Evolutionary conservation across 257 asterid genomes (phyloP).

Genomic region (Salvia miltiorrhiza): DNA sequence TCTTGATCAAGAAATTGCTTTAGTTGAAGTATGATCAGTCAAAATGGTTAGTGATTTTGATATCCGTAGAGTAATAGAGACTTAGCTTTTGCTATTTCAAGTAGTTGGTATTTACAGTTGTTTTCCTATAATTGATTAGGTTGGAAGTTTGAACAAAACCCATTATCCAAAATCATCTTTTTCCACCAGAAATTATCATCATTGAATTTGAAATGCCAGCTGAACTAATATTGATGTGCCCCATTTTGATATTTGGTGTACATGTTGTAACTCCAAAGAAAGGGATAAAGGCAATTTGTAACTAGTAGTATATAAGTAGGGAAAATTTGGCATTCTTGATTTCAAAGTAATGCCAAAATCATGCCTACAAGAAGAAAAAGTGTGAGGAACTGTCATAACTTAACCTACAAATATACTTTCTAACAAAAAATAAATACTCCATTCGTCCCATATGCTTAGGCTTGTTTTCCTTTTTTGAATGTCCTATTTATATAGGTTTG

Average conservation of each 20-base stretch:
- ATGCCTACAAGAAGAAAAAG: constrained; percentile 26
- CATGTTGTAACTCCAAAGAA: neutral
- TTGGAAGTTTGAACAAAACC: constrained; percentile 23
- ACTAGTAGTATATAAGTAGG: neutral
- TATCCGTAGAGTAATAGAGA: constrained; percentile 4
- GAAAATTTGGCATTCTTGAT: constrained; percentile 31
- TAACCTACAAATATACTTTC: constrained; percentile 25
- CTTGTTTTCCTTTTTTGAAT: no score
- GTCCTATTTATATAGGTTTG: no score
- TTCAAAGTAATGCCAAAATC: constrained; percentile 34
- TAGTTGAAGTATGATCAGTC: neutral
- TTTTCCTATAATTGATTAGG: constrained; percentile 35
- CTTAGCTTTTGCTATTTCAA: constrained; percentile 6
- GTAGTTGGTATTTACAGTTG: constrained; percentile 32
- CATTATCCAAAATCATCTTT: constrained; percentile 16
- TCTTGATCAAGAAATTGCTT: neutral
- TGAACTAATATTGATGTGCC: constrained; percentile 17
- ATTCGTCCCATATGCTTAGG: no score
- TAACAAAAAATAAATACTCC: no score
- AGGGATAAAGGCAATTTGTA: constrained; percentile 7
- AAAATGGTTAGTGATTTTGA: neutral
- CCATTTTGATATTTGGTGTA: neutral
- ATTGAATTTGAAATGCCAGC: neutral
- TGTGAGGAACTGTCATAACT: constrained; percentile 15
- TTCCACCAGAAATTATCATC: constrained; percentile 26